phyloP scores from a whole-genome alignment of 2,329 filamentous ascomycete species.

The Beauveria varroae region DNA sequence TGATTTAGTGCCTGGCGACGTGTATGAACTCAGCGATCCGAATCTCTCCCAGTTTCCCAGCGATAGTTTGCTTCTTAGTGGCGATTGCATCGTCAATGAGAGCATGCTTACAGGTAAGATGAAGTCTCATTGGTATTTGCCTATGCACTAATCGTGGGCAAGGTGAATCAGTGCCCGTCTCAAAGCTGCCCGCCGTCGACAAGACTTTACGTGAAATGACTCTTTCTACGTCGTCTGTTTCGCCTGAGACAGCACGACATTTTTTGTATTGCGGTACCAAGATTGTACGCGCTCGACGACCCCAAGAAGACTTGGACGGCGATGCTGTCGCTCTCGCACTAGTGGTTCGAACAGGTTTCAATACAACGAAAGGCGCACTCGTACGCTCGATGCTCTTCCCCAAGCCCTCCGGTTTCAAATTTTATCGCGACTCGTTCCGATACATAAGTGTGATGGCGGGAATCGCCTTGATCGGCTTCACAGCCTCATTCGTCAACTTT shows the following conservation, averaged over 20 bases:
- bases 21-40: conserved; percentile 95
- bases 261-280: conserved; percentile 95
- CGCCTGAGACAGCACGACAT: conserved; percentile 75
- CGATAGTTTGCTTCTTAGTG: conserved; percentile 83
- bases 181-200: conserved; percentile 78
- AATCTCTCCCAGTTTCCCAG: conserved; percentile 81
- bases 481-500: conserved; percentile 90
- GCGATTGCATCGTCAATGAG: conserved; percentile 97
- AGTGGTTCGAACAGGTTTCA: conserved; percentile 90
- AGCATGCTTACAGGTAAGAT: conserved; percentile 79
- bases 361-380: conserved; percentile 91
- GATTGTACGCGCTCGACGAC: conserved; percentile 81
- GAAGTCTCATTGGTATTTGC: conserved; percentile 22
- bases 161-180: conserved; percentile 93
- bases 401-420: conserved; percentile 96
- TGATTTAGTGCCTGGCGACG: conserved; percentile 88
- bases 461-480: conserved; percentile 79
- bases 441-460: conserved; percentile 96
- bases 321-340: conserved; percentile 89
- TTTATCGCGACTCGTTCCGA: conserved; percentile 93
- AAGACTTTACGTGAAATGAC: conserved; percentile 71
- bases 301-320: conserved; percentile 76
- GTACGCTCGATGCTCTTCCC: conserved; percentile 98
- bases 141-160: conserved; percentile 8
- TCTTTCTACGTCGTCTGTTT: conserved; percentile 71